Base-by-base conservation (phyloP, 768 basidiomycete species). In the Lactarius akahatsu region DNA sequence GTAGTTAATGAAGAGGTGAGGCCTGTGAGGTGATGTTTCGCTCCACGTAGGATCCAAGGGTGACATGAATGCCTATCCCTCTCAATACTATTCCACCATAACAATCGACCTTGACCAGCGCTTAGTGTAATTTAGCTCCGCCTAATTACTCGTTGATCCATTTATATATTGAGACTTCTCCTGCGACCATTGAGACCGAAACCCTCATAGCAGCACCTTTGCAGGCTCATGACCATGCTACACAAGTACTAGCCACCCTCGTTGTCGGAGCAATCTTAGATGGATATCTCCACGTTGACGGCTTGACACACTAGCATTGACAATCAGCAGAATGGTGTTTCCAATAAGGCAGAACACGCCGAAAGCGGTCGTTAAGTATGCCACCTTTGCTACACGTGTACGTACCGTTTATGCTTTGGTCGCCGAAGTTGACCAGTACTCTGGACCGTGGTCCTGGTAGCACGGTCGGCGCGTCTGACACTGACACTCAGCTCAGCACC, bases 361-460 rank as follows among this genome's bases (percentile, higher is more conserved):
- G 1, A 77, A 82, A 45, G 75, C 77, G 10, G 85, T 75, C 4
- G 87, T 85, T 0, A 71, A 77, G 38, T 77, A 86, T 57, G 85
- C 83, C 5, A 86, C 87, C 13, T 75, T 74, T 1, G 73, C 79
- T 30, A 87, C 86, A 3, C 81, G 83, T 76, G 86, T 86, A 61
- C 30, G 78, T 70, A 18, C 3, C 28, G 18, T 50, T 11, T 47
- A 2, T 18, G 3, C 16, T 26, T 20, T 43, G n/a, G 15, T 34
- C 4, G 13, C n/a, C 16, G 1, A 61, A 20, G 3, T 10, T 62
- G 15, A 7, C 32, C 32, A 32, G 32, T 10, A 9, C 30, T 41
- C 3, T 54, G 69, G 69, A 52, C 41, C 30, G 45, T 20, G 69
- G 69, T 40, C 56, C 69, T 5, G 54, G 64, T 13, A 58, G 23